These are phyloP conservation scores for Flaveria linearis DNA, from an alignment of 129 eudicot genomes.

Conservation along the genomic window DNA sequence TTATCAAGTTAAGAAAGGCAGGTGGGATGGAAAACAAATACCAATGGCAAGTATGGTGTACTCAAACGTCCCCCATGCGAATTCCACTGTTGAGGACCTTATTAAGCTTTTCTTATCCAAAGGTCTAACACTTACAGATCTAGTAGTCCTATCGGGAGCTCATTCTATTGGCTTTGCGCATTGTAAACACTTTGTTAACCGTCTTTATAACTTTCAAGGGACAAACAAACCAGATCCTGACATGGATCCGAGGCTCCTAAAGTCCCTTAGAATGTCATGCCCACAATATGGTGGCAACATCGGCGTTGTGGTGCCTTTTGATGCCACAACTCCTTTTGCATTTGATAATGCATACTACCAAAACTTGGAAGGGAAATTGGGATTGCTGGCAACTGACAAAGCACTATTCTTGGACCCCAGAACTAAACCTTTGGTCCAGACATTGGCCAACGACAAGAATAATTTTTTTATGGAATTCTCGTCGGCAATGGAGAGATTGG, in stretches of 20 bases:
- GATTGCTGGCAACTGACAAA: conserved; percentile 65
- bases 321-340: conserved; percentile 75
- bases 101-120: conserved; percentile 67
- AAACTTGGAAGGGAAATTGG: conserved; percentile 71
- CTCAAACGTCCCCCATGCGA: conserved; percentile 55
- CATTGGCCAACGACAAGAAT: conserved; percentile 54
- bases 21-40: conserved; percentile 76
- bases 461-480: conserved; percentile 68
- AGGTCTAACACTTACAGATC: conserved; percentile 63
- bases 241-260: conserved; percentile 70
- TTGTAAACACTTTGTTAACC: conserved; percentile 58
- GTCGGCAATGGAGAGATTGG: conserved; percentile 81
- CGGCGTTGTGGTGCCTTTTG: conserved; percentile 76
- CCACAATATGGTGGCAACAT: conserved; percentile 73
- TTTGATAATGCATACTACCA: conserved; percentile 81
- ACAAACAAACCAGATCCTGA: conserved; percentile 58
- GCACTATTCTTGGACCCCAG: conserved; percentile 71
- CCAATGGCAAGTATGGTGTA: conserved; percentile 66
- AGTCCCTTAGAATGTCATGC: conserved; percentile 82
- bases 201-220: conserved; percentile 65
- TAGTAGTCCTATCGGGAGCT: conserved; percentile 80
- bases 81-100: conserved; percentile 58
- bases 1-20: conserved; percentile 82
- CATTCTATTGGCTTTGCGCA: conserved; percentile 89
- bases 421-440: conserved; percentile 72